Base-by-base conservation (phyloP, 2,329 filamentous ascomycete species). In the Annulohypoxylon truncatum region DNA sequence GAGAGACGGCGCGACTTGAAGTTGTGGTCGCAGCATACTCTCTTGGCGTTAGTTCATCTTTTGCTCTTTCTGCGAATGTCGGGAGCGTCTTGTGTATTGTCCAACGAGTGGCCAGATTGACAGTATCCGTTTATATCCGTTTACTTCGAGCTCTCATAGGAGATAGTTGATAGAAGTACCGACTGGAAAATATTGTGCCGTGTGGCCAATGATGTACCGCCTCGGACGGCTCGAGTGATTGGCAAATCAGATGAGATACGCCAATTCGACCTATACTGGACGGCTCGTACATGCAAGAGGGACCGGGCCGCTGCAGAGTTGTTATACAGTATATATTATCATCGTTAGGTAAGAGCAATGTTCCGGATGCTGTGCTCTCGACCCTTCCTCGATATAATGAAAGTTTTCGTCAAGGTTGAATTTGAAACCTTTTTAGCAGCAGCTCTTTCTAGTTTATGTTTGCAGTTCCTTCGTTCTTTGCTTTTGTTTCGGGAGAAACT, bases 141-240 rank as follows among this genome's bases (percentile, higher is more conserved):
- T 31, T 48, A 38, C 18, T 54, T 35, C 22, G 18, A 50, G 38
- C 20, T 31, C 22, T 18, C 26, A 35, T 47, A 8, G 22, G 9
- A 57, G 33, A 31, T 18, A 44, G 35, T 48, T 22, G 29, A 24
- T 18, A 52, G 35, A 31, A 24, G 24, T 47, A 28, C 38, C 10
- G 15, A 22, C 13, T 31, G 33, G 40, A 28, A 48, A 15, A 29
- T 20, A 18, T n/a, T 46, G 26, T 24, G 20, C 13, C 44, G 28
- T 24, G 22, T 33, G 9, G 35, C 46, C 46, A 42, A 57, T 26
- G 22, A 31, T 51, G 24, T 26, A 42, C 28, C 3, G 33, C 28
- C 24, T 56, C 40, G 31, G 50, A 46, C 22, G 38, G 53, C 50
- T 44, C 48, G 58, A 62, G 28, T 46, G 58, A 53, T 57, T 57